Percentiles rank a stretch among this genome's conserved stretches.
Evolutionary conservation across 352 stramenopile genomes (phyloP).

Genomic region (Phytophthora megakarya): DNA sequence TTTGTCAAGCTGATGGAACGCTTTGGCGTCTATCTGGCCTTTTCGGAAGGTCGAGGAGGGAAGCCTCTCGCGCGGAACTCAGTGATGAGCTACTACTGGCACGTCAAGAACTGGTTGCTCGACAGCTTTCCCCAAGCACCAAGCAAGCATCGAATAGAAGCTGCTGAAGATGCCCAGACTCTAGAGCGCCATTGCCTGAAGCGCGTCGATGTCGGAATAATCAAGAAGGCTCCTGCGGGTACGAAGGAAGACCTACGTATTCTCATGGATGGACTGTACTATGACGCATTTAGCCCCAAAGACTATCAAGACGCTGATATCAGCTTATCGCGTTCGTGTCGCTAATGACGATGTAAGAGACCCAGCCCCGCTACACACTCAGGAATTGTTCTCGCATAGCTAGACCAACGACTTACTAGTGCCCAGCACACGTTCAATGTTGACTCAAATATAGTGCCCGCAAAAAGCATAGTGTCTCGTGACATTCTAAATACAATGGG

Average conservation of each 20-base stretch:
- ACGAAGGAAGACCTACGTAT: constrained; percentile 19
- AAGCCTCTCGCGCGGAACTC: constrained; percentile 11
- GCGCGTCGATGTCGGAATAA: neutral
- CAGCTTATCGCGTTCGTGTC: too few relatives aligned
- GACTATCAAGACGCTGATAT: constrained; percentile 44
- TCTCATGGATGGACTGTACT: constrained; percentile 23
- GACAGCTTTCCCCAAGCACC: constrained; percentile 15
- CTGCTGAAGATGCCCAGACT: too few relatives aligned
- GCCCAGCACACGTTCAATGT: too few relatives aligned
- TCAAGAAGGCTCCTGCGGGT: constrained; percentile 22
- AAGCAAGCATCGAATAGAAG: constrained; percentile 11
- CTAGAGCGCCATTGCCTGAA: constrained; percentile 25
- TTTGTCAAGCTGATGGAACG: constrained; percentile 25
- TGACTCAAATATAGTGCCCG: too few relatives aligned
- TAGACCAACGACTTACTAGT: too few relatives aligned
- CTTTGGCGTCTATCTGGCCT: constrained; percentile 15
- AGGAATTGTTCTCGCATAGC: too few relatives aligned
- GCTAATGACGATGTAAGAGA: too few relatives aligned
- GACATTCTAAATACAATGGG: too few relatives aligned
- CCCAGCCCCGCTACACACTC: too few relatives aligned
- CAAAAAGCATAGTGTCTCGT: too few relatives aligned
- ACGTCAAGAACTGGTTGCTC: constrained; percentile 28
- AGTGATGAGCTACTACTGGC: constrained; percentile 22
- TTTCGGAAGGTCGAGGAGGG: neutral
- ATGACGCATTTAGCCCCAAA: neutral